A percentile compares a stretch with the other conserved stretches of the same genome.
Evolutionary conservation across 139 green algal species (phyloP).

Genomic region (Chlamydomonas sp.): DNA sequence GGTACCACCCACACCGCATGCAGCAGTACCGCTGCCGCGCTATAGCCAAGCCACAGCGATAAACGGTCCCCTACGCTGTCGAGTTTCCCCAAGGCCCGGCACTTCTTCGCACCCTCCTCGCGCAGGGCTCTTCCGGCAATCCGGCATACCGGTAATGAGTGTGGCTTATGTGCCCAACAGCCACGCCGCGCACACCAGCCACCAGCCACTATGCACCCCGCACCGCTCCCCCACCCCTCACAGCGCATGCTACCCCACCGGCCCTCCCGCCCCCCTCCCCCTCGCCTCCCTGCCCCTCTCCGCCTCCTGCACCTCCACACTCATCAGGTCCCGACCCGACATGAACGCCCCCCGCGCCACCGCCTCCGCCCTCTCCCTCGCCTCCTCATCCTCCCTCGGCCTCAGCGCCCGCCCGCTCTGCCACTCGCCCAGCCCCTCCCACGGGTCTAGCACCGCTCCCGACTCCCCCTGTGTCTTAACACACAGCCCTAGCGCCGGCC

Average conservation of each 20-base stretch:
- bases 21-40: no score
- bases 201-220: neutral
- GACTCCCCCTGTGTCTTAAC: neutral
- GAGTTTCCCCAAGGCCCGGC: no score
- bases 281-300: neutral
- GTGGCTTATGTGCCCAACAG: no score
- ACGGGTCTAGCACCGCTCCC: neutral
- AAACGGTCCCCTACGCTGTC: no score
- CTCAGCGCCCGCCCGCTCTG: conserved; percentile 3
- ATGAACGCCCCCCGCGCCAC: neutral
- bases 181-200: neutral
- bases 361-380: conserved; percentile 9
- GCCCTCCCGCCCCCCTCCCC: neutral
- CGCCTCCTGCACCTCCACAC: no score
- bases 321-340: neutral
- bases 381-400: neutral
- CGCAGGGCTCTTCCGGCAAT: no score
- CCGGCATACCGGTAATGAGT: no score
- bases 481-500: neutral
- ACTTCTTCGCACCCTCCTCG: no score
- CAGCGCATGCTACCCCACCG: neutral
- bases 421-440: neutral
- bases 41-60: no score
- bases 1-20: no score
- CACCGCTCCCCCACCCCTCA: neutral